A percentile compares a stretch with the other conserved stretches of the same genome.
Conservation (phyloP, 495 filamentous ascomycete species). For the Arthonia radiata region DNA sequence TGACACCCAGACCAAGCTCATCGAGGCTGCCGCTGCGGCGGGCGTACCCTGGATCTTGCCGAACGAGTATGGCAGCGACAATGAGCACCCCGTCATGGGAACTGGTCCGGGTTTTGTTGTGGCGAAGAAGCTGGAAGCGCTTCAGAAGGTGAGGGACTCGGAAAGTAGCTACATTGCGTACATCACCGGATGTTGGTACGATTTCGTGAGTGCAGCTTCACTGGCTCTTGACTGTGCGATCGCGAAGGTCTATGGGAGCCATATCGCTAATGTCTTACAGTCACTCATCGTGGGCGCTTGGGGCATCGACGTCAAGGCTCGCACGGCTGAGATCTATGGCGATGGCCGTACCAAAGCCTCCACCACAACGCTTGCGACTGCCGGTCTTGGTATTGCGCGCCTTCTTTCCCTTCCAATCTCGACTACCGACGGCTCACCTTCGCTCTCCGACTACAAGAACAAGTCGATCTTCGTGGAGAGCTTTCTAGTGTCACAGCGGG, state of each 20-base stretch:
- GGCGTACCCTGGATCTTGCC: constrained; percentile 36
- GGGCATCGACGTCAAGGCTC: background rate
- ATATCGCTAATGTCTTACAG: too few relatives aligned
- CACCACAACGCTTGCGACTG: background rate
- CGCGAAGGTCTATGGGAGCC: too few relatives aligned
- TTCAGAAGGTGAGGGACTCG: too few relatives aligned
- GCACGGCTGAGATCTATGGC: background rate
- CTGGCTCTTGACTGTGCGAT: too few relatives aligned
- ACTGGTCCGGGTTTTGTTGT: too few relatives aligned
- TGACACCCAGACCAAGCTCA: constrained; percentile 21
- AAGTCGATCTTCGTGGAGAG: background rate
- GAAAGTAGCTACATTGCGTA: too few relatives aligned
- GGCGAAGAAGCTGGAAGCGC: too few relatives aligned
- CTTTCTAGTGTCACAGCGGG: background rate
- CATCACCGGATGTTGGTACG: too few relatives aligned
- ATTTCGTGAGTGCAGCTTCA: too few relatives aligned
- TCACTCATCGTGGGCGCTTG: too few relatives aligned
- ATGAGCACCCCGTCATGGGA: too few relatives aligned
- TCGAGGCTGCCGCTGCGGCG: constrained; percentile 34
- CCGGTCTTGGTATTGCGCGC: background rate
- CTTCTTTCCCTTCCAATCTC: background rate
- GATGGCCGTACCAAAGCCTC: background rate
- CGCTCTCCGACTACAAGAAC: background rate
- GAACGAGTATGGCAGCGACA: constrained; percentile 29
- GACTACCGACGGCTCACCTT: too few relatives aligned